Evolutionary conservation across 768 basidiomycete genomes (phyloP), one percentile per base, ranked within the genome.

Genomic region (Termitomyces sp.): DNA sequence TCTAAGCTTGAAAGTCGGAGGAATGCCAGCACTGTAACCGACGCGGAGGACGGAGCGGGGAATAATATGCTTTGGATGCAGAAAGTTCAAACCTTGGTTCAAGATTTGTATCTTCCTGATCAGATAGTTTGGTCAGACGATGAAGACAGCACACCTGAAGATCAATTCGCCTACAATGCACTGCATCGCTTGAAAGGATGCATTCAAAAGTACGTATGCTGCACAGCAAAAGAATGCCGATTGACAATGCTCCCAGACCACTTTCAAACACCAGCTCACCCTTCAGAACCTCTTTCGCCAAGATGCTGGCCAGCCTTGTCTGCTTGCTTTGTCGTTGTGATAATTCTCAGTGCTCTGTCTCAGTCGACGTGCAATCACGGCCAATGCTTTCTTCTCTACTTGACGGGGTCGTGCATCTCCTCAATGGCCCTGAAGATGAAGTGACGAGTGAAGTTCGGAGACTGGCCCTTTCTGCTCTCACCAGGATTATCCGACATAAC

Each of bases 81-180:
- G 63, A 64, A 58, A 36, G 62, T 74, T 25, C 66, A 62, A 56
- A 58, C 56, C 23, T 58, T 73, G 10, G 61, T 76, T 20, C 63
- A 70, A 52, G 66, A 70, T 1, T 70, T 86, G 39, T 69, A 82
- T 18, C 60, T 71, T 51, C 77, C 79, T 18, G 74, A 78, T 53
- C 64, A 73, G 1, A 60, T 81, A 7, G 62, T 70, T 12, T 86
- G 83, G 85, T 82, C 80, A 76, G 79, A 80, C 23, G 78, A 80
- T 44, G 82, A 83, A 44, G 71, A 73, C 40, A 66, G 63, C 9
- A 62, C 77, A 18, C 60, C 73, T 2, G 76, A 81, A 36, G 60
- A 65, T 5, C 66, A 76, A 16, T 80, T 78, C 43, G 71, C 73
- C 20, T 55, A 65, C 31, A 73, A 75, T 31, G 76, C 78, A 5